Conservation (phyloP, 345 rosid species). For the Camelina laxa region DNA sequence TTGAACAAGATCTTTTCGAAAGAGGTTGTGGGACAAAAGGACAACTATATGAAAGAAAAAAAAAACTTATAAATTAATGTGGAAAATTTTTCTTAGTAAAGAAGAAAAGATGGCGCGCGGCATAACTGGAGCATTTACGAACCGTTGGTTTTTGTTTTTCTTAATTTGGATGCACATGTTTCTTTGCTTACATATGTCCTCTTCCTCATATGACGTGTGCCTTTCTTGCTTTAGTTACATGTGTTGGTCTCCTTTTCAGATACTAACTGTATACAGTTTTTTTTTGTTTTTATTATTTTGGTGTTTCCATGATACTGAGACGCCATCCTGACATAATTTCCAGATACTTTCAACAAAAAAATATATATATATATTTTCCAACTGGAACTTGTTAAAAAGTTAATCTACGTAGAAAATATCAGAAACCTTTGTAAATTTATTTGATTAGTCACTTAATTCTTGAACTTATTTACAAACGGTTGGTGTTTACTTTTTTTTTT, state of each 20-base stretch:
- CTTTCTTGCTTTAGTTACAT: neutral
- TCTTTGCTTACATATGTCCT: constrained; percentile 14
- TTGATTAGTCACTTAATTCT: too few relatives aligned
- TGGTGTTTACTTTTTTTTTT: too few relatives aligned
- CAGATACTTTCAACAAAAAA: neutral
- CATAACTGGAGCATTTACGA: constrained; percentile 30
- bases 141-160: neutral
- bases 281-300: too few relatives aligned
- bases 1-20: constrained; percentile 19
- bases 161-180: neutral
- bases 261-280: neutral
- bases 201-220: constrained; percentile 3
- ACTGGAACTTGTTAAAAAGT: neutral
- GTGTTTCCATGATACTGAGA: neutral
- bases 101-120: constrained; percentile 32
- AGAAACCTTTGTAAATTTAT: too few relatives aligned
- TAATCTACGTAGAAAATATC: too few relatives aligned
- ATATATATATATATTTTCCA: neutral
- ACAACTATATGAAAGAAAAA: neutral
- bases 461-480: too few relatives aligned
- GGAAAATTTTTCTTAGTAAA: constrained; percentile 32
- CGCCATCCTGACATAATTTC: constrained; percentile 32
- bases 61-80: neutral
- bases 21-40: neutral
- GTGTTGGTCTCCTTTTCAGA: neutral